Base-by-base conservation (phyloP, 768 basidiomycete species). In the Tulasnella calospora region DNA sequence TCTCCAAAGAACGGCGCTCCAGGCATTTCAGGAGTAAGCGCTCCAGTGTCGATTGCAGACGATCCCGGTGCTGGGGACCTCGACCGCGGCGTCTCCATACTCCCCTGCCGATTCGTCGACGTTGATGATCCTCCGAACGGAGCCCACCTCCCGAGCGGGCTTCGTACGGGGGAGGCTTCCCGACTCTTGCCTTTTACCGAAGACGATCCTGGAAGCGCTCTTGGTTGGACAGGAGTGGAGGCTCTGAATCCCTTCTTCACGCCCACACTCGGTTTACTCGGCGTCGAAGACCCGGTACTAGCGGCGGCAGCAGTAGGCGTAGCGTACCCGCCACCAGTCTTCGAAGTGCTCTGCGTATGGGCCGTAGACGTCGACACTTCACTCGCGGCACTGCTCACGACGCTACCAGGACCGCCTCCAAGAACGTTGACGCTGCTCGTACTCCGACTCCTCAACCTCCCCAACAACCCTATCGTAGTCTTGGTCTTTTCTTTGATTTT, bases 401-500 rank as follows among this genome's bases (percentile, higher is more conserved):
- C 74, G 47, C 74, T 55, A 1, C 47, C 47, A 2, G 40, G 76
- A 35, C 67, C 71, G 1, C 72, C 78, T 9, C 61, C 55, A 30
- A 55, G 71, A 7, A 74, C 78, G 35, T 78, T 78, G 27, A 78
- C 78, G 78, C 72, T 78, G 46, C 78, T 73, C 35, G 78, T 78
- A 33, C 78, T 78, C 36, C 61, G 76, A 36, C 78, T 78, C 35
- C 78, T 38, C 47, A 73, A 17, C 35, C 78, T 21, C 33, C 78
- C 78, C 74, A 80, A 47, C 79, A 77, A 72, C 70, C 78, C 23
- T 61, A 71, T 70, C 75, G 78, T 73, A 79, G 57, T 78, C 74
- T 82, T 80, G 79, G 84, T 80, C 41, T 84, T 81, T 76, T 83
- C 82, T 51, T 82, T 80, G 74, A 86, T 78, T 38, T 82, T 82